These are phyloP conservation scores for Ogataea paraovalis DNA, from an alignment of 805 yeast genomes.

Conservation along the genomic window DNA sequence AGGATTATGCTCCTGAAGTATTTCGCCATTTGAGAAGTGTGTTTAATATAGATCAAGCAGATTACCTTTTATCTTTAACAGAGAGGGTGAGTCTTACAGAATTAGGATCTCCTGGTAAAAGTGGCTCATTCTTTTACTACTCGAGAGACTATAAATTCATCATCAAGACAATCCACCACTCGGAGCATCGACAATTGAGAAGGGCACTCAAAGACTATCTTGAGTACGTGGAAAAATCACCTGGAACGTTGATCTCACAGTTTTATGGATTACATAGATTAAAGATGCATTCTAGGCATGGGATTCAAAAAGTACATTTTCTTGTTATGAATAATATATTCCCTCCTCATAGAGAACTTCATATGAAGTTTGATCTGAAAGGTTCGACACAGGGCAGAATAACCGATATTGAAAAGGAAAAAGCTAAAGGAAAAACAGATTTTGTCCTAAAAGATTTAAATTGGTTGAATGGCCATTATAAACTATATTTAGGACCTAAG, in stretches of 20 bases:
- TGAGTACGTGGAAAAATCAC: constrained; percentile 74
- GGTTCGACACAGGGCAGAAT: constrained; percentile 86
- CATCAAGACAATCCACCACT: constrained; percentile 90
- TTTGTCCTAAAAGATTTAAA: constrained; percentile 80
- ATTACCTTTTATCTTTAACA: constrained; percentile 85
- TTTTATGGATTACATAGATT: constrained; percentile 94
- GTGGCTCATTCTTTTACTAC: constrained; percentile 94
- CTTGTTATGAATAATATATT: constrained; percentile 95
- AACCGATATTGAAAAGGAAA: constrained; percentile 38
- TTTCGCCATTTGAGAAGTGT: constrained; percentile 76
- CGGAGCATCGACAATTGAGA: constrained; percentile 84
- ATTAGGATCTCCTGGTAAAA: constrained; percentile 92
- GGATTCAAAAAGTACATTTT: constrained; percentile 75
- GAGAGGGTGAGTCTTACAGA: constrained; percentile 91
- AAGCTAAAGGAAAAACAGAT: constrained; percentile 28
- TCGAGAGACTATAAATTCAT: constrained; percentile 91
- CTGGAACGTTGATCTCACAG: constrained; percentile 88
- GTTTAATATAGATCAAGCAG: constrained; percentile 93
- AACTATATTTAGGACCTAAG: constrained; percentile 70
- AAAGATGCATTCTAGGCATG: constrained; percentile 67
- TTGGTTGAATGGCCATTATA: constrained; percentile 67
- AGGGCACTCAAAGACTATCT: constrained; percentile 72
- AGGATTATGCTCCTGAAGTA: constrained; percentile 93
- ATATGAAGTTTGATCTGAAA: constrained; percentile 82
- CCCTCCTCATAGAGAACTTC: constrained; percentile 88